Conservation (phyloP, 805 yeast species). For the Blastobotrys robertii region DNA sequence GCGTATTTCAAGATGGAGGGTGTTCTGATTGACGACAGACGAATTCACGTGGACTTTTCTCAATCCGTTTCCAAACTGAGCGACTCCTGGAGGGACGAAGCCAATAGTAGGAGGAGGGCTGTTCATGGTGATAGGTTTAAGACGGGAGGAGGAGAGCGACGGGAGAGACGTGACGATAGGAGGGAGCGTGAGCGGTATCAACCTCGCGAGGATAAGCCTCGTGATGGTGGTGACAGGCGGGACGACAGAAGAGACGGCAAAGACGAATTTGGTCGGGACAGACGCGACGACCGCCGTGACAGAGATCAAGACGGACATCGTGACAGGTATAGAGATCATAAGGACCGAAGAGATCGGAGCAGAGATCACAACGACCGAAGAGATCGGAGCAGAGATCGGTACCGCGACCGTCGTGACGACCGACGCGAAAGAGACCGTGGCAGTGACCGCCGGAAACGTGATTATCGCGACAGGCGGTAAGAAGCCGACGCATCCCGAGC, state of each 20-base stretch:
- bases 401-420: constrained; percentile 5
- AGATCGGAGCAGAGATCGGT: constrained; percentile 2
- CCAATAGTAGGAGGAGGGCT: constrained; percentile 7
- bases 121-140: not conserved
- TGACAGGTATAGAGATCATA: constrained; percentile 15
- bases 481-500: too few relatives aligned
- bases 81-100: constrained; percentile 19
- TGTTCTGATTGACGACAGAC: constrained; percentile 52
- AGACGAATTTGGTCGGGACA: not conserved
- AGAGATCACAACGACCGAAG: constrained; percentile 4
- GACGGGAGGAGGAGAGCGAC: constrained; percentile 3
- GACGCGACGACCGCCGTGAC: constrained; percentile 1
- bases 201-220: not conserved
- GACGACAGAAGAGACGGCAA: not conserved
- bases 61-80: constrained; percentile 37
- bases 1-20: constrained; percentile 56
- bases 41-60: constrained; percentile 59
- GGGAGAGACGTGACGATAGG: not conserved
- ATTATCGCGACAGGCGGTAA: too few relatives aligned
- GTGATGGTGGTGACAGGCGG: not conserved
- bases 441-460: too few relatives aligned
- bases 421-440: constrained; percentile 2
- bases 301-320: constrained; percentile 5
- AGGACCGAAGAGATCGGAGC: constrained; percentile 1
- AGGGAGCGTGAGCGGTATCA: not conserved